Base-by-base conservation (phyloP, 2,329 filamentous ascomycete genomes). In the Magnaporthiopsis poae region DNA sequence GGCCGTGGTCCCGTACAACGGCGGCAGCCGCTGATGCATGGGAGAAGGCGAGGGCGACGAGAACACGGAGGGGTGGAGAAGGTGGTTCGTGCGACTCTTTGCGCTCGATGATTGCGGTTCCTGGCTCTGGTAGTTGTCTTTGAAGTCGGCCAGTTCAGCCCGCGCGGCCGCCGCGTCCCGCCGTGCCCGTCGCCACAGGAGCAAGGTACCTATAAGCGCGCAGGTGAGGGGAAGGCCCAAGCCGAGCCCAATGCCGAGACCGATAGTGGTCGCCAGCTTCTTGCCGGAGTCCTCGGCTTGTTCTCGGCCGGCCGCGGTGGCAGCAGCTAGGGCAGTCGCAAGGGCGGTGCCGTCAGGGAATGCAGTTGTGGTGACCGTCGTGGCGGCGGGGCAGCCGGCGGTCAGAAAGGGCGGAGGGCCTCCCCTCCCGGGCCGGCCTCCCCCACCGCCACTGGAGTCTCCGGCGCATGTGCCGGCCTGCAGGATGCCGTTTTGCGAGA, bases 401-500 rank as follows among this genome's bases (percentile, higher is more conserved):
- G 62, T 63, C 11, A 46, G 5, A n/a, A 25, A 63, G 35, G 62
- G 35, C 18, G 62, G 62, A 39, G 33, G 35, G 31, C 62, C 35
- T 46, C 21, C 31, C 35, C 35, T 46, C 18, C 35, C 35, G 12
- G 35, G 25, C n/a, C 33, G n/a, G 11, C 62, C 11, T 0, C n/a
- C 62, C 8, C 62, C 62, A 8, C 25, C 36, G 12, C 62, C 46
- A 36, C 21, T 21, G 27, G 62, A 36, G 29, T 63, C 21, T 25
- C 35, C 21, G 62, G 46, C 21, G 62, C 35, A 63, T 7, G 62
- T 63, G 25, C 62, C 62, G 3, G 35, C 62, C 33, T 39, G 62
- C 18, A 63, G 62, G 13, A 63, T 39, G 21, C 62, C 62, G n/a
- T 63, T 63, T 27, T 63, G n/a, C 39, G 62, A 63, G 29, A 63